Base-by-base conservation (phyloP, 768 basidiomycete genomes). In the Kwoniella mangroviensis region DNA sequence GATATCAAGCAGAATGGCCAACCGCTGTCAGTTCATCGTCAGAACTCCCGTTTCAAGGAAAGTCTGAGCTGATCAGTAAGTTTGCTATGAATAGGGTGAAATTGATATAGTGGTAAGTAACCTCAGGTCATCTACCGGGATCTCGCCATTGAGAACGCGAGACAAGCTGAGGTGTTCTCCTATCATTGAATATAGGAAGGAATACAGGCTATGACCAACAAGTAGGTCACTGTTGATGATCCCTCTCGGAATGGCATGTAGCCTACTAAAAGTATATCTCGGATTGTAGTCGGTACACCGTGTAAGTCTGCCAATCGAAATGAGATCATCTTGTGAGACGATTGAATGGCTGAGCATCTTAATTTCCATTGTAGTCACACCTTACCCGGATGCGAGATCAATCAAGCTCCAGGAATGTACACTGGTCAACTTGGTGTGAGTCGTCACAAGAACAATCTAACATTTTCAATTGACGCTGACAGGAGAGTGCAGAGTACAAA, bases 1-100 rank as follows among this genome's bases (percentile, higher is more conserved):
- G 82, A 12, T 80, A 81, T 63, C 75, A 77, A 10, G 75, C 54
- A 0, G 61, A 68, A 21, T 83, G 82, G 82, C 82, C 80, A 7
- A 43, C 43, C 15, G 59, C 73, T 19, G 80, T 80, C 51, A 74
- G 79, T 65, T 5, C 26, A 57, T 19, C 22, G 17, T 17, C 15
- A 10, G 17, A 51, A 21, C 60, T n/a, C 15, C 54, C 34, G 6
- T 41, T 12, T 49, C 41, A 49, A n/a, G 57, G 34, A 34, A 34
- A 34, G 34, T 34, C 1, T 34, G 34, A 34, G 34, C 34, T 34
- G 34, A 34, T 1, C 34, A 34, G 4, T 34, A 1, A 5, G 34
- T 34, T 34, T 34, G 34, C 34, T 34, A 34, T 7, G 6, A 34
- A 6, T 43, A 82, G 82, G 82, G 82, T 22, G 82, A 83, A 63